These are phyloP conservation scores for Fusarium sp. DNA, from an alignment of 2,329 filamentous ascomycete genomes.

Conservation along the genomic window DNA sequence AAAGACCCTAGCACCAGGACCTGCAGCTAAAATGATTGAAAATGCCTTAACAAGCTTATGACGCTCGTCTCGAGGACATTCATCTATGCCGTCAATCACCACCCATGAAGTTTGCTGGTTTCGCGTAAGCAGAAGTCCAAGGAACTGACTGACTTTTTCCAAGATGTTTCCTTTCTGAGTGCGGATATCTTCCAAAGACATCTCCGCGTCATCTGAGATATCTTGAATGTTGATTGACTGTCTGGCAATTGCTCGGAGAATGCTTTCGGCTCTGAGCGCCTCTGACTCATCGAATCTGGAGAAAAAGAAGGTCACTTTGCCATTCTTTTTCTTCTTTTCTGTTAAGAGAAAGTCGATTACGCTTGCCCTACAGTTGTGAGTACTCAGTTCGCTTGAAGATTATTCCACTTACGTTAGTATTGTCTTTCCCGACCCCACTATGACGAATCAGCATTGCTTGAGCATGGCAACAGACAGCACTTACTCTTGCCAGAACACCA, in stretches of 20 bases:
- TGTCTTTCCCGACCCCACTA: slow-evolving; percentile 48
- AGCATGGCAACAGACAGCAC: background rate
- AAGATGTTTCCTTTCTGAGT: accelerated
- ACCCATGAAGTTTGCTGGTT: accelerated
- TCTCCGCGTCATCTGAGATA: accelerated
- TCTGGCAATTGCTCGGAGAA: background rate
- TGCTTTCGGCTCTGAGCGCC: accelerated
- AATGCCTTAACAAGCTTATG: accelerated
- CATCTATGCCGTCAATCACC: accelerated
- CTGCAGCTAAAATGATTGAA: accelerated
- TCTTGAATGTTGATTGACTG: background rate
- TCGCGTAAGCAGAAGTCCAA: accelerated
- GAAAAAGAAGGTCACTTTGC: accelerated
- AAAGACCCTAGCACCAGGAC: accelerated
- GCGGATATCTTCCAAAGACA: background rate
- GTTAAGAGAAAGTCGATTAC: background rate
- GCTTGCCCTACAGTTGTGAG: background rate
- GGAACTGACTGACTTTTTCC: accelerated
- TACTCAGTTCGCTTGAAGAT: accelerated
- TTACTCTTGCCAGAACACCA: slow-evolving; percentile 50
- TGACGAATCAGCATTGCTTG: accelerated
- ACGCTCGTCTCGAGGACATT: accelerated
- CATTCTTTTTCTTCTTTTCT: too few relatives aligned
- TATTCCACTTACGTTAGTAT: background rate
- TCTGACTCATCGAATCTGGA: background rate